A percentile compares a stretch with the other conserved stretches of the same genome.
These are phyloP conservation scores for Clarireedia paspali DNA, from an alignment of 2,329 filamentous ascomycete genomes.

Conservation along the genomic window DNA sequence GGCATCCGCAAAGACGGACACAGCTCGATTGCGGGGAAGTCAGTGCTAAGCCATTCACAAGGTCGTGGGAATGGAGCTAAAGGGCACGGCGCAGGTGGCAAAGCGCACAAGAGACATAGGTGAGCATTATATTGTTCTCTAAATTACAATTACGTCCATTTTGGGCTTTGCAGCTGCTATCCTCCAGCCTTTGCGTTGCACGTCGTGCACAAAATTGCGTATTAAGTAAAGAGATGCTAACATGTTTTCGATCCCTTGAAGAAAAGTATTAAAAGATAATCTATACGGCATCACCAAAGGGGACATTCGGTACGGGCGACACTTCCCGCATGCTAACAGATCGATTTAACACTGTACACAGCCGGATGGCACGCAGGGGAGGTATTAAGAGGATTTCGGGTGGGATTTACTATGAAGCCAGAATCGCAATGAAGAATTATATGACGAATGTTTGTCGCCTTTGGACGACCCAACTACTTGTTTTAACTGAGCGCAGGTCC, in stretches of 20 bases:
- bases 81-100: constrained; percentile 8
- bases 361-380: constrained; percentile 65
- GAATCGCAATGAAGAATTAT: constrained; percentile 42
- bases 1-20: neutral
- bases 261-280: constrained; percentile 42
- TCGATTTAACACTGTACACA: neutral
- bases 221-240: neutral
- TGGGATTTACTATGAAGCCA: constrained; percentile 54
- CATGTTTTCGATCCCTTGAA: constrained; percentile 15
- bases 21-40: neutral
- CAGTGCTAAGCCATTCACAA: neutral
- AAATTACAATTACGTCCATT: neutral
- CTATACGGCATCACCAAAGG: constrained; percentile 47
- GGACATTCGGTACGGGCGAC: constrained; percentile 40
- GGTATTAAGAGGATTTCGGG: constrained; percentile 68
- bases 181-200: neutral
- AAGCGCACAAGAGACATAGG: constrained; percentile 10
- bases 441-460: constrained; percentile 37
- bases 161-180: neutral
- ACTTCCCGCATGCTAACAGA: neutral
- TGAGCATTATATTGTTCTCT: neutral
- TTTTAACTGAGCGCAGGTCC: neutral
- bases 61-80: constrained; percentile 13
- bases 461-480: neutral
- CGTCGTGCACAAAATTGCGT: neutral